Evolutionary conservation across 192 early-diverging fungal genomes (phyloP).

Genomic region (Paraglomus occultum): DNA sequence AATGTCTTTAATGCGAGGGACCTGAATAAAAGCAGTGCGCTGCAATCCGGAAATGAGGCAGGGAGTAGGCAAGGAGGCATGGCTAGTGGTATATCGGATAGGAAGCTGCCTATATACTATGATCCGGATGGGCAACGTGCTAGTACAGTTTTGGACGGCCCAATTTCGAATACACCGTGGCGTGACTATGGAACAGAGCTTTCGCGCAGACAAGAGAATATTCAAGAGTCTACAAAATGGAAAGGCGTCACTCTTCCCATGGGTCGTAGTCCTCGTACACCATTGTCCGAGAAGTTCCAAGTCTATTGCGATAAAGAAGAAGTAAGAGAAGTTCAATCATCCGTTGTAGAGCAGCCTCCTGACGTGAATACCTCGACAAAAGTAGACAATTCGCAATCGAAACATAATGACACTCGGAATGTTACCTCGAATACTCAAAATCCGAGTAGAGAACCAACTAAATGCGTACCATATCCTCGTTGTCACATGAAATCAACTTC

Average conservation of each 20-base stretch:
- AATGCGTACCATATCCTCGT: no score
- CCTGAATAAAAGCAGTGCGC: conserved; percentile 21
- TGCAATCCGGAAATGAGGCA: conserved; percentile 16
- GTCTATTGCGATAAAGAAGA: conserved; percentile 35
- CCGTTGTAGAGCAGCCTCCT: no score
- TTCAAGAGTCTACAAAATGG: conserved; percentile 58
- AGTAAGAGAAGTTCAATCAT: neutral
- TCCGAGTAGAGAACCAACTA: no score
- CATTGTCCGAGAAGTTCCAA: conserved; percentile 25
- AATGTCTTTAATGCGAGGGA: conserved; percentile 13
- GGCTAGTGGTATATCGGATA: conserved; percentile 5
- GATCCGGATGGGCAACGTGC: conserved; percentile 20
- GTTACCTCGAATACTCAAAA: no score
- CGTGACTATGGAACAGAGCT: conserved; percentile 57
- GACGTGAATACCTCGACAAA: no score
- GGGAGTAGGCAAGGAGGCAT: neutral
- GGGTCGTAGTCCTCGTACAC: neutral
- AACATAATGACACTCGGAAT: no score
- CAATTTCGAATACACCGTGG: conserved; percentile 39
- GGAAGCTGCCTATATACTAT: conserved; percentile 32
- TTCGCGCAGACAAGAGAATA: conserved; percentile 69
- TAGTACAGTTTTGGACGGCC: neutral
- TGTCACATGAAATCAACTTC: no score
- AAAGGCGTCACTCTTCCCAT: conserved; percentile 49
- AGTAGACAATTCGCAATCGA: no score